Percentiles rank a stretch among this genome's conserved stretches.
Evolutionary conservation across 441 rosid species (phyloP).

Genomic region (Populus tomentosa): DNA sequence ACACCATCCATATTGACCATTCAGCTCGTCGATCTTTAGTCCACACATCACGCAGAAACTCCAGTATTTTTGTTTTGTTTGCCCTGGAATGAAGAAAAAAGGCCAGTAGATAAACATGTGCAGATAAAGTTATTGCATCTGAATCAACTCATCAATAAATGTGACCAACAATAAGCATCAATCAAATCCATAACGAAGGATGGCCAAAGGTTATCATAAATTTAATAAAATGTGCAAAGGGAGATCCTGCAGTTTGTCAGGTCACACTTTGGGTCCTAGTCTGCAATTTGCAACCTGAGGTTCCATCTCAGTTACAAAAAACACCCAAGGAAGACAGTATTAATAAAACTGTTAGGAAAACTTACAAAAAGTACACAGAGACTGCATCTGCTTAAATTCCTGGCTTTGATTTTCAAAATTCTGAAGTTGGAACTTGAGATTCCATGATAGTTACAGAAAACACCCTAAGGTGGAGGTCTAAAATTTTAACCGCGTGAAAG

Average conservation of each 20-base stretch:
- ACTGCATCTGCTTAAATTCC: neutral
- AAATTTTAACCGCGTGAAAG: neutral
- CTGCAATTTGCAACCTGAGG: neutral
- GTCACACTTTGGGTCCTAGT: neutral
- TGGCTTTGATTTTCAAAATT: neutral
- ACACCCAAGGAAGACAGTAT: neutral
- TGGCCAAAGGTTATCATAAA: neutral
- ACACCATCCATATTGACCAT: conserved; percentile 99
- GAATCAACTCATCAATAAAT: neutral
- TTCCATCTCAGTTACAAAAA: neutral
- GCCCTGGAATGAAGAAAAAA: conserved; percentile 42
- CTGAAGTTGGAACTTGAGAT: neutral
- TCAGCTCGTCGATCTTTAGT: conserved; percentile 77
- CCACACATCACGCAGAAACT: conserved; percentile 66
- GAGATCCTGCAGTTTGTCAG: neutral
- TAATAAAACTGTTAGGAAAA: neutral
- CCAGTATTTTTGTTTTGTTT: conserved; percentile 54
- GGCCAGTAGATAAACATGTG: conserved; percentile 4
- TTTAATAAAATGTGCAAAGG: neutral
- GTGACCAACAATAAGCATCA: conserved; percentile 3
- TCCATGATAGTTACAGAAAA: neutral
- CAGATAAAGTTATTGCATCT: neutral
- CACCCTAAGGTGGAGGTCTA: neutral
- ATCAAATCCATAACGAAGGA: neutral
- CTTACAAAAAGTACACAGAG: neutral